A percentile compares a stretch with the other conserved stretches of the same genome.
These are phyloP conservation scores for Ganoderma resinaceum DNA, from an alignment of 1,284 basidiomycete species.

Conservation along the genomic window DNA sequence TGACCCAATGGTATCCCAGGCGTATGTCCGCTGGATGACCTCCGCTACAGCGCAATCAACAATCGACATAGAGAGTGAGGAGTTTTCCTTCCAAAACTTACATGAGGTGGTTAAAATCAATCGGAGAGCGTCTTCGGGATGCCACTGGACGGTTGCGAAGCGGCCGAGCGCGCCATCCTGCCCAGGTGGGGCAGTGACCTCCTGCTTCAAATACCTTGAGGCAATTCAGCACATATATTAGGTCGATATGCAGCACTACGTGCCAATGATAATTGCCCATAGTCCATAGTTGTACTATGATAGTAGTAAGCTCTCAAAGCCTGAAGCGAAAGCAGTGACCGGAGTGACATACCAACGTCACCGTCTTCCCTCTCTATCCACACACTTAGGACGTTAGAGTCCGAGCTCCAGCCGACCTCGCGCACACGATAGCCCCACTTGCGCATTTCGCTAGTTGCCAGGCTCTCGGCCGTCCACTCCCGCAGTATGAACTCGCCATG, in stretches of 20 bases:
- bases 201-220: constrained; percentile 89
- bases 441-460: constrained; percentile 22
- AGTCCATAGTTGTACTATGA: constrained; percentile 91
- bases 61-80: neutral
- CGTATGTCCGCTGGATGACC: constrained; percentile 71
- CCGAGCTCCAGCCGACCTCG: constrained; percentile 88
- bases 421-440: constrained; percentile 74
- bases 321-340: neutral
- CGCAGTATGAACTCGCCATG: constrained; percentile 89
- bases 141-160: constrained; percentile 83
- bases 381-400: constrained; percentile 86
- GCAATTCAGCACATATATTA: constrained; percentile 11
- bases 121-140: constrained; percentile 80
- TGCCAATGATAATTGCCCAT: constrained; percentile 96
- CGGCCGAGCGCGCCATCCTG: constrained; percentile 42
- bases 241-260: constrained; percentile 15
- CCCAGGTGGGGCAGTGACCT: constrained; percentile 60
- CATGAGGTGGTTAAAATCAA: constrained; percentile 75
- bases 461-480: constrained; percentile 39
- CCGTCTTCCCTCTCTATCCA: constrained; percentile 79
- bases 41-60: constrained; percentile 45
- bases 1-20: constrained; percentile 82
- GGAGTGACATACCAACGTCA: constrained; percentile 62
- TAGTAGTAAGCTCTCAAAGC: neutral
- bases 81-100: constrained; percentile 44